Evolutionary conservation across 495 filamentous ascomycete species (phyloP), one percentile per base, ranked within the genome.

Genomic region (Evansstolkia leycettana): DNA sequence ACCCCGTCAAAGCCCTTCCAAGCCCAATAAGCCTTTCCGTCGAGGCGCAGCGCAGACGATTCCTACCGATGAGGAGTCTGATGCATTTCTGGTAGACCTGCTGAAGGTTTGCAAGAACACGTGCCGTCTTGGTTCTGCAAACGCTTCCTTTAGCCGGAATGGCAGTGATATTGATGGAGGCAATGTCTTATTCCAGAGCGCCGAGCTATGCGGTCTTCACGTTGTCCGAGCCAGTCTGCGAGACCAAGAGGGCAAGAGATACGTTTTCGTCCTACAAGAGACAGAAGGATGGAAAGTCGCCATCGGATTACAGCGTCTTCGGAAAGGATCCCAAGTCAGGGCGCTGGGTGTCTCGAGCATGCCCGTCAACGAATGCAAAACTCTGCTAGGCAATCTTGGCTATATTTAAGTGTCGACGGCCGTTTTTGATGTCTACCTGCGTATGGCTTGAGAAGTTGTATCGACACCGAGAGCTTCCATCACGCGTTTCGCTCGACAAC

Each of bases 231-330:
- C 84, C 7, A 84, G 68, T 13, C 67, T 93, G 25, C 69, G 86
- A 17, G 90, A 96, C 52, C 75, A 82, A 34, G 85, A 94, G 36
- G 81, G 78, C 17, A 82, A 81, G 51, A 68, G 75, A 28, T 93
- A 82, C 47, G 67, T 94, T 33, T 95, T 94, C 50, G 66, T 96
- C 2, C 50, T 94, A 12, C 65, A 71, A 17, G 80, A 89, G 48
- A 74, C 78, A 23, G 88, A 98, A 53, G 82, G 77, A 11, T 95
- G 90, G 90, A 98, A 98, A 62, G 76, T 98, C 20, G 78, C 80
- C 1, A 69, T 82, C 15, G 86, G 86, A 7, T 56, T 98, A 39
- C 75, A 84, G 54, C 67, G 74, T 15, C 62, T 98, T 34, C 62
- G 80, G 28, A 65, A 71, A 29, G 86, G 90, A 5, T 71, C 72